These are phyloP conservation scores for Geosiphon pyriformis DNA, from an alignment of 192 early-diverging fungal genomes.

Conservation along the genomic window DNA sequence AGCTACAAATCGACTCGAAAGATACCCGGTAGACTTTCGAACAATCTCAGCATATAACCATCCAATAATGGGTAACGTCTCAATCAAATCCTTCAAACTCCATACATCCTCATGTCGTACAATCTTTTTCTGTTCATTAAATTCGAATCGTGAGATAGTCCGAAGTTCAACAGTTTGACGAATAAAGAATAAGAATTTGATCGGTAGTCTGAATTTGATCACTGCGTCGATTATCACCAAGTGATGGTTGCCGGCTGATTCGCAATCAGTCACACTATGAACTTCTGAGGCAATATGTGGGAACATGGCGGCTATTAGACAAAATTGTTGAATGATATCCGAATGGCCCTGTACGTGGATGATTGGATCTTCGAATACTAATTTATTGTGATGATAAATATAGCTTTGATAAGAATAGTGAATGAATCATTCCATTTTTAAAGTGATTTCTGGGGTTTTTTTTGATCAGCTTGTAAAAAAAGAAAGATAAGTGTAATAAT, in stretches of 20 bases:
- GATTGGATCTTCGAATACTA: slow-evolving; percentile 23
- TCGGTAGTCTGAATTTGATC: slow-evolving; percentile 8
- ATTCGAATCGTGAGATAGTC: slow-evolving; percentile 12
- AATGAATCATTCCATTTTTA: too few relatives aligned
- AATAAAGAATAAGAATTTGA: neutral
- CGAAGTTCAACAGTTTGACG: neutral
- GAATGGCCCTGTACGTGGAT: neutral
- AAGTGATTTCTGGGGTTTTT: too few relatives aligned
- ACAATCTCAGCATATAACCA: slow-evolving; percentile 21
- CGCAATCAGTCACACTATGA: neutral
- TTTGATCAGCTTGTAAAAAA: too few relatives aligned
- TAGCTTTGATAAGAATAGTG: neutral
- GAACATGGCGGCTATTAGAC: neutral
- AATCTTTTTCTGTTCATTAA: slow-evolving; percentile 23
- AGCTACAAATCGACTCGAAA: neutral
- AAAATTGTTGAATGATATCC: slow-evolving; percentile 8
- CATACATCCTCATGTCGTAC: slow-evolving; percentile 24
- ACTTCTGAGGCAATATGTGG: slow-evolving; percentile 2
- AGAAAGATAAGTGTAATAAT: neutral
- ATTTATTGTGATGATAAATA: neutral
- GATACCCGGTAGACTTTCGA: slow-evolving; percentile 12
- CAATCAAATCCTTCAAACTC: slow-evolving; percentile 20
- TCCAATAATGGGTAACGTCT: slow-evolving; percentile 20
- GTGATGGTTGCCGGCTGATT: slow-evolving; percentile 7
- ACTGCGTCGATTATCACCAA: slow-evolving; percentile 13